These are phyloP conservation scores for Aspergillus proliferans DNA, from an alignment of 2,329 filamentous ascomycete genomes.

Conservation along the genomic window DNA sequence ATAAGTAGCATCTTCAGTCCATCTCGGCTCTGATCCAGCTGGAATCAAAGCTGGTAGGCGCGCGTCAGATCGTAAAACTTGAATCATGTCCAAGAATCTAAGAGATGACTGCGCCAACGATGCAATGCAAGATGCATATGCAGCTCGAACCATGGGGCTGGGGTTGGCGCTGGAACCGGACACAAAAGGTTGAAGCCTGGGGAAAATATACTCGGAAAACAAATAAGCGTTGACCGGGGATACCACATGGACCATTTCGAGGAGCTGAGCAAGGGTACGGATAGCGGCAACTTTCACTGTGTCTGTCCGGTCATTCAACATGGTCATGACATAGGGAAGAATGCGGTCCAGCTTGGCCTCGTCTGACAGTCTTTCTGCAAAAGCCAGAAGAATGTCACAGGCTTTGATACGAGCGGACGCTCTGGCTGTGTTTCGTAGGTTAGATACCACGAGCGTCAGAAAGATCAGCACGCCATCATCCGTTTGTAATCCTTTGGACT, in stretches of 20 bases:
- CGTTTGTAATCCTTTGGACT: constrained; percentile 51
- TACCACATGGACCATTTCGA: constrained; percentile 81
- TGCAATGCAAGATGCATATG: constrained; percentile 87
- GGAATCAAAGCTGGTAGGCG: constrained; percentile 71
- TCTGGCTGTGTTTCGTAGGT: constrained; percentile 80
- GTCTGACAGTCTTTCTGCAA: constrained; percentile 84
- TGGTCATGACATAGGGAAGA: constrained; percentile 76
- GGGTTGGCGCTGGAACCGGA: constrained; percentile 49
- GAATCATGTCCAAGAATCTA: constrained; percentile 82
- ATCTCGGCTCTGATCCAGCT: constrained; percentile 65
- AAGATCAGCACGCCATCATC: constrained; percentile 94
- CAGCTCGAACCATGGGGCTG: constrained; percentile 70
- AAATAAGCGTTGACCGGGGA: constrained; percentile 65
- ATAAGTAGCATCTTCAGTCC: constrained; percentile 62
- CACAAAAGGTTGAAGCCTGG: constrained; percentile 53
- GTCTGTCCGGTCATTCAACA: constrained; percentile 76
- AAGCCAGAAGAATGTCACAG: constrained; percentile 85
- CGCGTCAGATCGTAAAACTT: constrained; percentile 76
- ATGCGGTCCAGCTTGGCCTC: constrained; percentile 94
- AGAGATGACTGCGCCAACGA: constrained; percentile 80
- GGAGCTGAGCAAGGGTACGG: constrained; percentile 77
- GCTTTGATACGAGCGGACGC: constrained; percentile 81
- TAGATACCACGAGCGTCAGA: constrained; percentile 79
- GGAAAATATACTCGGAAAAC: constrained; percentile 62
- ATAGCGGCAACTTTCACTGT: constrained; percentile 80